Evolutionary conservation across 192 early-diverging fungal species (phyloP).

Genomic region (Coemansia sp.): DNA sequence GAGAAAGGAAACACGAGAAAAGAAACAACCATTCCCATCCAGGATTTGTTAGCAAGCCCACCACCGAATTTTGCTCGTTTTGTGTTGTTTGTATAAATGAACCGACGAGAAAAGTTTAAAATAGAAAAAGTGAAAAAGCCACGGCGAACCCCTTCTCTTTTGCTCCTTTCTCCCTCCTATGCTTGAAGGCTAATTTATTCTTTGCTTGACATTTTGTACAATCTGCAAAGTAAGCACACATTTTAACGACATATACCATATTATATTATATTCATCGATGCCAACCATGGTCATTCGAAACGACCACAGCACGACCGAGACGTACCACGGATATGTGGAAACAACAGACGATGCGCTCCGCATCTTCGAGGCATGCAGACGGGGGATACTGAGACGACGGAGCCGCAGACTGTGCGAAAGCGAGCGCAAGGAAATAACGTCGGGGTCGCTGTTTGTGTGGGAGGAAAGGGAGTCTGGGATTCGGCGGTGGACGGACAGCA

Average conservation of each 20-base stretch:
- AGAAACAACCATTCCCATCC: too few relatives aligned
- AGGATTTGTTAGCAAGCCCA: too few relatives aligned
- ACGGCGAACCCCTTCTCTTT: background rate
- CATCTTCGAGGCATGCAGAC: conserved; percentile 85
- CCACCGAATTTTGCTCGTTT: too few relatives aligned
- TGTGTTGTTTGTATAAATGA: too few relatives aligned
- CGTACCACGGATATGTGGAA: conserved; percentile 76
- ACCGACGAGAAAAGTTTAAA: too few relatives aligned
- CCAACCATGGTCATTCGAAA: background rate
- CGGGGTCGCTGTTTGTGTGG: conserved; percentile 84
- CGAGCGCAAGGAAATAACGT: conserved; percentile 72
- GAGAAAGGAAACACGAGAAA: too few relatives aligned
- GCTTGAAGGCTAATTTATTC: background rate
- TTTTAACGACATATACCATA: background rate
- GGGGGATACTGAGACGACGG: conserved; percentile 64
- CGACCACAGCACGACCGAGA: conserved; percentile 11
- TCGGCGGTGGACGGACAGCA: conserved; percentile 86
- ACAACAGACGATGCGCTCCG: conserved; percentile 84
- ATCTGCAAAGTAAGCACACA: too few relatives aligned
- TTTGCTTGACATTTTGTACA: background rate
- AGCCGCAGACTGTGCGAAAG: conserved; percentile 74
- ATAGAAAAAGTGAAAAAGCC: too few relatives aligned
- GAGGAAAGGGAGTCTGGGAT: conserved; percentile 90
- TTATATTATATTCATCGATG: background rate
- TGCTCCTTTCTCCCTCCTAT: background rate